Evolutionary conservation across 495 filamentous ascomycete species (phyloP), one percentile per base, ranked within the genome.

Genomic region (Cryomyces minteri): DNA sequence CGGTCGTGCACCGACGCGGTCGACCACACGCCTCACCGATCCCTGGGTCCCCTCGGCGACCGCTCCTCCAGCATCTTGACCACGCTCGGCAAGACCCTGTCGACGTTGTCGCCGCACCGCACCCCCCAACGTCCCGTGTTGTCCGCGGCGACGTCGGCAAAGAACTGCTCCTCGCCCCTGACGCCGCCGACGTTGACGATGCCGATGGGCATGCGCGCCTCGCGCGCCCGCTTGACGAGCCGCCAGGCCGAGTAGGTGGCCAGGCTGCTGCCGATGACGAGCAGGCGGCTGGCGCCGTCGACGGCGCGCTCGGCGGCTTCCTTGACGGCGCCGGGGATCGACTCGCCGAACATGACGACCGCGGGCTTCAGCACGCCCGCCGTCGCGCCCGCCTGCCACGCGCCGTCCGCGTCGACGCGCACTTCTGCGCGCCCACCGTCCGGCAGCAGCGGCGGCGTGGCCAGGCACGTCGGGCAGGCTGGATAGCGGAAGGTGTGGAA

Each of bases 211-310:
- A 88, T 88, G 6, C 79, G 80, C 51, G 72, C 67, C 51, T 86
- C 80, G 48, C 79, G 80, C 6, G 88, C 88, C 46, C 77, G 65
- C 67, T 83, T 88, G 6, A 80, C 86, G 34, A 98, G 58, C 49
- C 88, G 70, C 84, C 86, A 98, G 1, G 90, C 90, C 5, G 85
- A 94, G 59, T 88, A 95, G 0, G 90, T 95, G 6, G 90, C 90
- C 41, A 98, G 67, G 53, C 83, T 92, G 37, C 80, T 94, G 6
- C 87, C 90, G 10, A 95, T 57, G 11, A 96, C 72, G 31, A 98
- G 67, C 25, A 98, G 58, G 31, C 72, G 67, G 11, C 73, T 74
- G 6, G 88, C 79, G 43, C 71, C 70, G 51, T 94, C 80, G 36
- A 98, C 74, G 6, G 77, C 80, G 12, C 74, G 66, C 54, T 94